Evolutionary conservation across 306 rosid species (phyloP).

Genomic region (Betula pendula): DNA sequence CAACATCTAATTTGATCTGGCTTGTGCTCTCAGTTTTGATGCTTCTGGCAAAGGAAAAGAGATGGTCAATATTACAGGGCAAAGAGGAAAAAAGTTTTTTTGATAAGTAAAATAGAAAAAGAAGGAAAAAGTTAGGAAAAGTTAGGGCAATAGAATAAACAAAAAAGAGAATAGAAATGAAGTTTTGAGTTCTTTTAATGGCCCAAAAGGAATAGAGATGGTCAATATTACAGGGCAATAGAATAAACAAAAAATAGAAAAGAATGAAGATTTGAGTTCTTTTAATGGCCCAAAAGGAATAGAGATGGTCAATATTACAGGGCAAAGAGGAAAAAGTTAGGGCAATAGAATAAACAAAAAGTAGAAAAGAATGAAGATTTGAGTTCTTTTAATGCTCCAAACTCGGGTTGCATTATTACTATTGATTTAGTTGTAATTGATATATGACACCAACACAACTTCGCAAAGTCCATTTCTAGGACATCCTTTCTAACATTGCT

Average conservation of each 20-base stretch:
- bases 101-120: too few species aligned
- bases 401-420: not conserved
- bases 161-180: not conserved
- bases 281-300: too few species aligned
- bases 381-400: not conserved
- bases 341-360: not conserved
- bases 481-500: not conserved
- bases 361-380: not conserved
- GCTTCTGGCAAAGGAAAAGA: conserved; percentile 26
- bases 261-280: too few species aligned
- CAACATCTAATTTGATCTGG: conserved; percentile 33
- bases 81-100: not conserved
- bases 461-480: not conserved
- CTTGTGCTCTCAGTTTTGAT: conserved; percentile 17
- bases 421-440: not conserved
- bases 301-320: too few species aligned
- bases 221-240: too few species aligned
- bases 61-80: conserved; percentile 22
- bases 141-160: not conserved
- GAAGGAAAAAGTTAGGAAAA: not conserved
- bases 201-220: too few species aligned
- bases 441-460: not conserved
- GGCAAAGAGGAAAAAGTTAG: not conserved
- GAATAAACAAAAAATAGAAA: too few species aligned
- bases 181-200: not conserved